A percentile compares a stretch with the other conserved stretches of the same genome.
These are phyloP conservation scores for Cavenderia fasciculata DNA, from an alignment of 78 protist species.

Conservation along the genomic window DNA sequence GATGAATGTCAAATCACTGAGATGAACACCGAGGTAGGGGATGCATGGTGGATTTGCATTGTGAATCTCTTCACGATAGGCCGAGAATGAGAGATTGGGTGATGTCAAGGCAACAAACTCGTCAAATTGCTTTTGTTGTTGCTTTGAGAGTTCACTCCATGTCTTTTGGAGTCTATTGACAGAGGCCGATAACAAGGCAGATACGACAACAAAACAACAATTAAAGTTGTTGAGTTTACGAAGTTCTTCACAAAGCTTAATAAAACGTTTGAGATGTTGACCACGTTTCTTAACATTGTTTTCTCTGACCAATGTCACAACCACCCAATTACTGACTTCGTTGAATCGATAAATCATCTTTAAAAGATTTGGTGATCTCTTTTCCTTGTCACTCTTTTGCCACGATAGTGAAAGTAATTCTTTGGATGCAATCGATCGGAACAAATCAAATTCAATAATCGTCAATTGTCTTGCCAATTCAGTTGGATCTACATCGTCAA, in stretches of 20 bases:
- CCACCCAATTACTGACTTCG: slow-evolving; percentile 68
- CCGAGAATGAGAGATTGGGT: slow-evolving; percentile 40
- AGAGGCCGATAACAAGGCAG: slow-evolving; percentile 84
- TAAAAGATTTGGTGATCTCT: slow-evolving; percentile 81
- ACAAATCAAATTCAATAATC: slow-evolving; percentile 79
- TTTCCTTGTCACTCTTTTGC: slow-evolving; percentile 84
- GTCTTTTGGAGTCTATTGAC: slow-evolving; percentile 84
- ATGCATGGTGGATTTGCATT: slow-evolving; percentile 80
- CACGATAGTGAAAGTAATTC: slow-evolving; percentile 83
- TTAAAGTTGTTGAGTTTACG: slow-evolving; percentile 85
- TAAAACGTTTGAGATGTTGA: slow-evolving; percentile 20
- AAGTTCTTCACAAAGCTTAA: slow-evolving; percentile 53
- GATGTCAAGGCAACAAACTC: slow-evolving; percentile 36
- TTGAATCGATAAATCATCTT: slow-evolving; percentile 89
- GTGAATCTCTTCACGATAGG: slow-evolving; percentile 73
- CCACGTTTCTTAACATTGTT: slow-evolving; percentile 59
- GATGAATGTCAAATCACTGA: slow-evolving; percentile 84
- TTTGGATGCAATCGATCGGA: slow-evolving; percentile 63
- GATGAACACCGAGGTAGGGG: slow-evolving; percentile 87
- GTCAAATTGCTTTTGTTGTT: slow-evolving; percentile 43
- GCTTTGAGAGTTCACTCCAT: slow-evolving; percentile 78
- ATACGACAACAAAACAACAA: slow-evolving; percentile 80
- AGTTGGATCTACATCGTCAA: slow-evolving; percentile 75
- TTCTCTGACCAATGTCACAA: slow-evolving; percentile 45
- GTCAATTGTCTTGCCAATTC: slow-evolving; percentile 89